Evolutionary conservation across 495 filamentous ascomycete species (phyloP).

Genomic region (Aspergillus saccharolyticus): DNA sequence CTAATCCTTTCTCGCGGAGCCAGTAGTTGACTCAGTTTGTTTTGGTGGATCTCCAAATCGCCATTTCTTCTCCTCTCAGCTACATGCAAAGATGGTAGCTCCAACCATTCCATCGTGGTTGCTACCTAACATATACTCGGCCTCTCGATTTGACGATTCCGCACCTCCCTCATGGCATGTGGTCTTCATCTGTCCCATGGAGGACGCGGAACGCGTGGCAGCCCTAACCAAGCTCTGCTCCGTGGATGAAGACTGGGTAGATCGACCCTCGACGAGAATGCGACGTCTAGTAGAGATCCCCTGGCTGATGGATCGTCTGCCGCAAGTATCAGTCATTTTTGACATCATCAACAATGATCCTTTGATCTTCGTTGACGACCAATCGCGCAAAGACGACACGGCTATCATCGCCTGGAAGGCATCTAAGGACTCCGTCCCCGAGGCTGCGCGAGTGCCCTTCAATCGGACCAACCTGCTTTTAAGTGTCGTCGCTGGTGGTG

Average conservation of each 20-base stretch:
- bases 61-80: not conserved
- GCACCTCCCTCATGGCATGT: not conserved
- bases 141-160: not conserved
- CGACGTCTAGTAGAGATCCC: not conserved
- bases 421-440: not conserved
- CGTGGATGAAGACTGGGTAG: not conserved
- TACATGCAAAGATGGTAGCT: not conserved
- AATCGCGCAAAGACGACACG: not conserved
- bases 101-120: not conserved
- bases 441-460: not conserved
- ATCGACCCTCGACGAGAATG: not conserved
- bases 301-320: not conserved
- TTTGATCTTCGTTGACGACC: not conserved
- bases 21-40: too few species aligned
- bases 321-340: not conserved
- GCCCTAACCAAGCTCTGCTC: not conserved
- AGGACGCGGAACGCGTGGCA: not conserved
- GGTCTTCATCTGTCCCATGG: conserved; percentile 2
- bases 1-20: too few species aligned
- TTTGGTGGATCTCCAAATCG: too few species aligned
- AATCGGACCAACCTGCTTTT: not conserved
- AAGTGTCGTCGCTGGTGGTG: not conserved
- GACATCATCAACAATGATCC: not conserved
- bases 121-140: not conserved
- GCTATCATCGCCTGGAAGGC: not conserved